Percentiles rank a stretch among this genome's conserved stretches.
These are phyloP conservation scores for Eruca vesicaria DNA, from an alignment of 441 rosid species.

Conservation along the genomic window DNA sequence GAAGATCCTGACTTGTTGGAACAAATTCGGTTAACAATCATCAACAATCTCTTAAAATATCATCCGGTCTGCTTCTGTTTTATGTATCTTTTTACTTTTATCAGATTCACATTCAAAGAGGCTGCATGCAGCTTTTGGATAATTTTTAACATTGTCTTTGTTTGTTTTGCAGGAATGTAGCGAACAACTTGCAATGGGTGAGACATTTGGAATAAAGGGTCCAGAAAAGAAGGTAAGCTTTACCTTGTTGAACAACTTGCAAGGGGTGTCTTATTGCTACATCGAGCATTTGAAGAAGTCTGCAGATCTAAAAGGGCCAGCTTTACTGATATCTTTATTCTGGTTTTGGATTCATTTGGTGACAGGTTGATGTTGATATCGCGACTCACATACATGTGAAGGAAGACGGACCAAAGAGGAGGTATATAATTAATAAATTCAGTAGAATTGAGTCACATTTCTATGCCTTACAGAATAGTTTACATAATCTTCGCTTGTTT, in stretches of 20 bases:
- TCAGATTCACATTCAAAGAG: background rate
- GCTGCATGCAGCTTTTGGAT: background rate
- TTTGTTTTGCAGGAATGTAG: constrained; percentile 73
- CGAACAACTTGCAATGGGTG: constrained; percentile 89
- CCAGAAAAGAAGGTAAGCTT: constrained; percentile 75
- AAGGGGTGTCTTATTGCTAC: background rate
- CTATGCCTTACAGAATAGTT: background rate
- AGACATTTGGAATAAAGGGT: constrained; percentile 88
- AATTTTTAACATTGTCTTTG: constrained; percentile 3
- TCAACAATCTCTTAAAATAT: constrained; percentile 87
- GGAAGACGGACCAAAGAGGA: constrained; percentile 84
- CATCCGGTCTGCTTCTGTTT: constrained; percentile 73
- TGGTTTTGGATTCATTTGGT: constrained; percentile 10
- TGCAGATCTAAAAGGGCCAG: background rate
- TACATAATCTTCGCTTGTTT: background rate
- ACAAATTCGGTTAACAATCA: constrained; percentile 87
- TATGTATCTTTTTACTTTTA: background rate
- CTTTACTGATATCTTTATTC: background rate
- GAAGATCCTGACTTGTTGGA: constrained; percentile 92
- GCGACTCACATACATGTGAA: constrained; percentile 69
- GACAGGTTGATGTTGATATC: constrained; percentile 86
- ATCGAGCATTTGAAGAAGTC: background rate
- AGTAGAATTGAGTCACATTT: constrained; percentile 4
- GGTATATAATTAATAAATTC: constrained; percentile 41
- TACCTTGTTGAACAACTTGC: background rate